phyloP scores from a whole-genome alignment of 345 rosid species.

The Brassica juncea region DNA sequence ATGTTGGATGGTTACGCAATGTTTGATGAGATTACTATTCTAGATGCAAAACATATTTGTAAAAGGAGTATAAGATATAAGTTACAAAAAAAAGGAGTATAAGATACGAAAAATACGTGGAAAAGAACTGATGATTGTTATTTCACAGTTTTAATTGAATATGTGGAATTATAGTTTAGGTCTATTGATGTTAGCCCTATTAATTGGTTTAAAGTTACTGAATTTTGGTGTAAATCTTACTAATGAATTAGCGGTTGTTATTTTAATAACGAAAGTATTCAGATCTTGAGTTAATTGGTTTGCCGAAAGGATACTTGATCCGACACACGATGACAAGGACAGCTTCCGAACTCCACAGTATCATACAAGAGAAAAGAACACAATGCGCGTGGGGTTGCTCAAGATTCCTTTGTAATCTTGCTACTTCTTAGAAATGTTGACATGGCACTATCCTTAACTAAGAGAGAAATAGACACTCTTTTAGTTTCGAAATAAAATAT shows the following conservation, averaged over 20 bases:
- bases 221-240: background rate
- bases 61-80: background rate
- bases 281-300: background rate
- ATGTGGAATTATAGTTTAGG: background rate
- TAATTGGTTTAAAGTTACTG: background rate
- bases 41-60: background rate
- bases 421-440: slow-evolving; percentile 30
- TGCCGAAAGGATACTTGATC: slow-evolving; percentile 9
- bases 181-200: background rate
- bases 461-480: background rate
- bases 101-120: background rate
- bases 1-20: background rate
- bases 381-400: slow-evolving; percentile 39
- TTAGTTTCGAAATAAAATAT: slow-evolving; percentile 7
- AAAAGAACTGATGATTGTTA: background rate
- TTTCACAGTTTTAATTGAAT: background rate
- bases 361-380: slow-evolving; percentile 27
- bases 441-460: slow-evolving; percentile 15
- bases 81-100: background rate
- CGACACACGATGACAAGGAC: slow-evolving; percentile 37
- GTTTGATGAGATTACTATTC: background rate
- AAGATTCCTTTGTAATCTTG: slow-evolving; percentile 42
- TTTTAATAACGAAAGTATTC: background rate
- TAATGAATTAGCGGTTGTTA: background rate
- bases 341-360: slow-evolving; percentile 24